phyloP scores from a whole-genome alignment of 768 basidiomycete species.

The Leccinum truebloodii region DNA sequence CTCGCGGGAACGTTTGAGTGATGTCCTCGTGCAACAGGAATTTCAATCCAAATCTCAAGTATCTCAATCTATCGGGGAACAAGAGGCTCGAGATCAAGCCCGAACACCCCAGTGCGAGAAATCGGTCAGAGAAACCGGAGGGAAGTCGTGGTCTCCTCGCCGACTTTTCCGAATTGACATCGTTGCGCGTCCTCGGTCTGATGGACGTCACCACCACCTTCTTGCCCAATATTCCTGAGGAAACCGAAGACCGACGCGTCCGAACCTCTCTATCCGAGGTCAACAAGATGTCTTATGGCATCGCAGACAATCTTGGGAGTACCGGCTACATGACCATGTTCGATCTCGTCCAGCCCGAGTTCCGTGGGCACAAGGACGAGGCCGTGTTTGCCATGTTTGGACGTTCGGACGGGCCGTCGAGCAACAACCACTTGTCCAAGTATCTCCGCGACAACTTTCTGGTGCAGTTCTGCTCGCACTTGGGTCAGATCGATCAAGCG shows the following conservation, averaged over 20 bases:
- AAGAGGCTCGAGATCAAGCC: conserved; percentile 95
- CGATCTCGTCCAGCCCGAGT: conserved; percentile 88
- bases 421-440: conserved; percentile 73
- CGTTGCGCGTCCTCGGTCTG: conserved; percentile 88
- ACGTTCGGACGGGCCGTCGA: conserved; percentile 55
- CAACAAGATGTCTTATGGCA: conserved; percentile 92
- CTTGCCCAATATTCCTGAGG: conserved; percentile 70
- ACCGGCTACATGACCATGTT: conserved; percentile 84
- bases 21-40: conserved; percentile 59
- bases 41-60: conserved; percentile 89
- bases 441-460: conserved; percentile 84
- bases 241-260: conserved; percentile 86
- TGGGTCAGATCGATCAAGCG: conserved; percentile 43
- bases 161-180: conserved; percentile 84
- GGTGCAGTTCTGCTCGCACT: conserved; percentile 56
- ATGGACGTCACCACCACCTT: conserved; percentile 88
- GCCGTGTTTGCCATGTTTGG: conserved; percentile 98
- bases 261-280: conserved; percentile 89
- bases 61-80: conserved; percentile 97
- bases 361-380: conserved; percentile 72
- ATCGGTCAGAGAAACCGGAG: conserved; percentile 23
- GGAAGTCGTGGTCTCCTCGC: conserved; percentile 51
- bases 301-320: conserved; percentile 87
- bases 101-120: conserved; percentile 42
- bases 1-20: not conserved